These are phyloP conservation scores for Spongospora subterranea DNA, from an alignment of 208 protist species.

Conservation along the genomic window DNA sequence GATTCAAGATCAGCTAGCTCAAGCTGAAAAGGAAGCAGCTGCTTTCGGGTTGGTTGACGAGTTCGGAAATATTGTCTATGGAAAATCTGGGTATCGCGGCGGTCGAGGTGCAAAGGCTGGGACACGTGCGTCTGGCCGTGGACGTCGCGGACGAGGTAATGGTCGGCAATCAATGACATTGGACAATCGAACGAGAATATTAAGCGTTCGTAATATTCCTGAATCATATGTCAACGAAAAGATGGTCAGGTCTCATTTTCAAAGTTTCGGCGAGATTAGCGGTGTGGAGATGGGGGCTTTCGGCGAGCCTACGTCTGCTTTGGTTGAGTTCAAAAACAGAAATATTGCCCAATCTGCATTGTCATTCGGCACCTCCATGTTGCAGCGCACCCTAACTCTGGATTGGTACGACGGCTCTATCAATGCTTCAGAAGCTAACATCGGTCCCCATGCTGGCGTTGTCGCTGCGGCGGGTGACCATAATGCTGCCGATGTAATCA, in stretches of 20 bases:
- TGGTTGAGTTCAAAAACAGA: background rate
- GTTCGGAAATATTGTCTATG: conserved; percentile 42
- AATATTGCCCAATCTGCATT: conserved; percentile 25
- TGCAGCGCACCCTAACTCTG: background rate
- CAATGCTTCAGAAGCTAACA: too few relatives aligned
- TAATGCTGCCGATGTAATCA: background rate
- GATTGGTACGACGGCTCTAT: background rate
- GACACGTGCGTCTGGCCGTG: background rate
- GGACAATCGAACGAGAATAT: conserved; percentile 18
- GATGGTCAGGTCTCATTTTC: conserved; percentile 48
- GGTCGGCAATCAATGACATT: conserved; percentile 18
- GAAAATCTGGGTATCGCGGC: background rate
- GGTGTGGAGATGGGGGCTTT: background rate
- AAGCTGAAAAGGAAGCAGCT: conserved; percentile 38
- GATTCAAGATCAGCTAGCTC: conserved; percentile 43
- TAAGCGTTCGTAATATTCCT: conserved; percentile 30
- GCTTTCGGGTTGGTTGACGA: conserved; percentile 4
- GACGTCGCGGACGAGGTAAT: background rate
- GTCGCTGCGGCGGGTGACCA: background rate
- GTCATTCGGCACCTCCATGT: background rate
- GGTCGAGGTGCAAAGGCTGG: too few relatives aligned
- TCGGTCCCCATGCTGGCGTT: background rate
- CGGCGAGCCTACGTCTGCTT: background rate
- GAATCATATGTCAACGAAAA: conserved; percentile 14
- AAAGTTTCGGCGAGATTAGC: conserved; percentile 32